Percentiles rank a stretch among this genome's conserved stretches.
Conservation (phyloP, 768 basidiomycete genomes). For the Mycena amicta region DNA sequence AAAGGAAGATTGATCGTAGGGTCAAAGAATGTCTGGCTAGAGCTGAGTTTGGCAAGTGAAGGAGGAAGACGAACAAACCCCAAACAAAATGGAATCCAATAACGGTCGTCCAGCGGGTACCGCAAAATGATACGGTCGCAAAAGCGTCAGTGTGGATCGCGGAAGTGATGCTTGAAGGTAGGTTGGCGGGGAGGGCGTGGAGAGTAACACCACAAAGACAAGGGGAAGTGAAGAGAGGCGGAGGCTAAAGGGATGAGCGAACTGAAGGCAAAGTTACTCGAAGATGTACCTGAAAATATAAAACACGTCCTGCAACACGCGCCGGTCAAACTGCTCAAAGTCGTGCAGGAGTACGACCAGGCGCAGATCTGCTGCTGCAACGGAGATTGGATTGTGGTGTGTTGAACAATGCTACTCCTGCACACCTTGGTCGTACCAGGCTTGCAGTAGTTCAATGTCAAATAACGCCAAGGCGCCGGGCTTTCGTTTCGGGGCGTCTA, state of each 20-base stretch:
- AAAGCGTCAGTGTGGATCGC: slow-evolving; percentile 56
- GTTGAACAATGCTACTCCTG: background rate
- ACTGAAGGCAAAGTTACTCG: background rate
- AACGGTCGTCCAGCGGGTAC: slow-evolving; percentile 52
- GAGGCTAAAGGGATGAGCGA: slow-evolving; percentile 42
- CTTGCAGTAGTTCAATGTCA: slow-evolving; percentile 61
- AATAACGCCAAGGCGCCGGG: slow-evolving; percentile 55
- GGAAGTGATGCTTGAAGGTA: slow-evolving; percentile 65
- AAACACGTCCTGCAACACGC: slow-evolving; percentile 67
- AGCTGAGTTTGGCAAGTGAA: slow-evolving; percentile 3
- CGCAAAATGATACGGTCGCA: slow-evolving; percentile 55
- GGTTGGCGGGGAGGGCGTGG: slow-evolving; percentile 56
- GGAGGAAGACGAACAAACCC: slow-evolving; percentile 37
- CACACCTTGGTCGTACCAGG: slow-evolving; percentile 55
- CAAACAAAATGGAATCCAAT: slow-evolving; percentile 55
- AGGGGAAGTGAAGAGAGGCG: slow-evolving; percentile 58
- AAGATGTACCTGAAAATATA: slow-evolving; percentile 65
- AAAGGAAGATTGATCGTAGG: slow-evolving; percentile 59
- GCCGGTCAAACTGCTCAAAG: slow-evolving; percentile 71
- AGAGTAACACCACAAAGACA: slow-evolving; percentile 64
- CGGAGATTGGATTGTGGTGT: background rate
- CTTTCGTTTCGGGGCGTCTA: slow-evolving; percentile 47
- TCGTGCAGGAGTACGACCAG: slow-evolving; percentile 70
- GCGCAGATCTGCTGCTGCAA: slow-evolving; percentile 28
- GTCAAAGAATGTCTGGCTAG: slow-evolving; percentile 64